Evolutionary conservation across 1,284 basidiomycete species (phyloP), one percentile per base, ranked within the genome.

Genomic region (Austroboletus novae-zelandiae): DNA sequence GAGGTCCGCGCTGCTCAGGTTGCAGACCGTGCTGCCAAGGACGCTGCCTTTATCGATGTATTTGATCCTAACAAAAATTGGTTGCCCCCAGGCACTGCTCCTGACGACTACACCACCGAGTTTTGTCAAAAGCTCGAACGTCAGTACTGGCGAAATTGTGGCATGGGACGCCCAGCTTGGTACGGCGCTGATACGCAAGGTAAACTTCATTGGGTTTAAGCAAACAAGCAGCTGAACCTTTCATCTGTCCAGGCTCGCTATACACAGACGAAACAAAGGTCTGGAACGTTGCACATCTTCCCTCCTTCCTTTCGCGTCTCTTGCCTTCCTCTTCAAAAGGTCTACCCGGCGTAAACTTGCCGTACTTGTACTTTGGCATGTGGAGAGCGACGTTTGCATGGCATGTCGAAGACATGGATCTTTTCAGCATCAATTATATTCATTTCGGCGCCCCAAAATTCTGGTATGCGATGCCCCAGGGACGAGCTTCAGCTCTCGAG

Each of bases 321-420:
- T 69, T 91, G 1, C 86, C 86, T 1, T 58, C 76, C 6, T 77
- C 80, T 13, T 75, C 78, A 20, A 79, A 91, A 45, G 83, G 82
- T 49, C 75, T 99, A 25, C 95, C 95, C 0, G 96, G 96, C 27
- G 96, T 99, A 46, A 99, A 98, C 64, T 90, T 94, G 1, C 96
- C 96, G 0, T 99, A 99, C 68, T 81, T 99, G 5, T 99, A 99
- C 71, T 98, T 97, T 70, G 96, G 96, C 57, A 98, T 98, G 94
- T 99, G 96, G 96, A 80, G 94, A 47, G 96, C 97, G 14, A 95
- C 94, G 0, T 97, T 99, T 70, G 94, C 96, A 0, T 99, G 97
- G 97, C 96, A 99, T 61, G 96, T 99, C 43, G 96, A 99, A 65
- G 86, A 94, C 67, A 94, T 94, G 91, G 96, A 98, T 66, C 78